Conservation (phyloP, 768 basidiomycete genomes). For the Mycena floridula region DNA sequence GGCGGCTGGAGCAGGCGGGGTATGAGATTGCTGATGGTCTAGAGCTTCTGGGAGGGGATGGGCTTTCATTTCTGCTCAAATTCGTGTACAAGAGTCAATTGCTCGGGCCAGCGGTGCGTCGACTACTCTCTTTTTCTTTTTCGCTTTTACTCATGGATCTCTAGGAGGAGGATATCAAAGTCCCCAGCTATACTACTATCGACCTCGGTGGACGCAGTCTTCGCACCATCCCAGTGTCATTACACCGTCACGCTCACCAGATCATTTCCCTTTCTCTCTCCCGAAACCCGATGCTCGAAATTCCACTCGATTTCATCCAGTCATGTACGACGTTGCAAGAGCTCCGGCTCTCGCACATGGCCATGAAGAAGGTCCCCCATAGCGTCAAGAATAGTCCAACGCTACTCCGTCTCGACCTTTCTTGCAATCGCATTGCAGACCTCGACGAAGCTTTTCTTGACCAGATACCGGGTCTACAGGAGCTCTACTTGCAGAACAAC, state of each 20-base stretch:
- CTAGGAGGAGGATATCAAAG: conserved; percentile 69
- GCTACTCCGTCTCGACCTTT: too few relatives aligned
- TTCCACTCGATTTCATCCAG: too few relatives aligned
- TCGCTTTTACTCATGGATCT: background rate
- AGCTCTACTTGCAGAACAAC: conserved; percentile 84
- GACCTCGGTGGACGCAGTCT: conserved; percentile 79
- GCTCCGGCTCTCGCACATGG: conserved; percentile 84
- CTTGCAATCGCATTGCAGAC: too few relatives aligned
- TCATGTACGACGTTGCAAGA: conserved; percentile 77
- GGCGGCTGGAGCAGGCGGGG: conserved; percentile 84
- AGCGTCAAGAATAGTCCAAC: conserved; percentile 71
- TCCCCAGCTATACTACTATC: conserved; percentile 67
- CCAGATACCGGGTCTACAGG: too few relatives aligned
- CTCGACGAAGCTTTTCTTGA: too few relatives aligned
- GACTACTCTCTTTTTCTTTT: conserved; percentile 19
- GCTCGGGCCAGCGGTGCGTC: conserved; percentile 55
- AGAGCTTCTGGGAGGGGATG: conserved; percentile 70
- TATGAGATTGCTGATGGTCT: conserved; percentile 77
- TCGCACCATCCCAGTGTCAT: conserved; percentile 80
- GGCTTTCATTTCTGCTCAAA: conserved; percentile 78
- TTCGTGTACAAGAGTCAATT: conserved; percentile 84
- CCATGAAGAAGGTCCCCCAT: conserved; percentile 88
- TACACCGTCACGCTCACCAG: conserved; percentile 78
- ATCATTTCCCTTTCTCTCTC: conserved; percentile 86
- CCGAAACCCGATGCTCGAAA: conserved; percentile 89